Evolutionary conservation across 1,284 basidiomycete species (phyloP).

Genomic region (Ustilago xerochloae): DNA sequence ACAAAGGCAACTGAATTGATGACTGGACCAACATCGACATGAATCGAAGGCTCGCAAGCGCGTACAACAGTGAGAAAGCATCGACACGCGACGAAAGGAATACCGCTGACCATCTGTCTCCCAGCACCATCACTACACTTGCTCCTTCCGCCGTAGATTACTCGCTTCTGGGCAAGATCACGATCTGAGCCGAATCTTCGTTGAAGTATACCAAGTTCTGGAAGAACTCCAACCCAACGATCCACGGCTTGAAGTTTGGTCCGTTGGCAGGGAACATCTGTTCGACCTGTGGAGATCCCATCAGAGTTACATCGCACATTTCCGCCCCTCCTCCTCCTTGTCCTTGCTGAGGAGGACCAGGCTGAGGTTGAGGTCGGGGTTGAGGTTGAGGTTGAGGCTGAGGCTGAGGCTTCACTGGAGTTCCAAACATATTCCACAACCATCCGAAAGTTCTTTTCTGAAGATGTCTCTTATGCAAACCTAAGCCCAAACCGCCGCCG

Average conservation of each 20-base stretch:
- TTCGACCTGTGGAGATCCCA: conserved; percentile 32
- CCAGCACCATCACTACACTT: neutral
- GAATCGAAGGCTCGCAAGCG: too few relatives aligned
- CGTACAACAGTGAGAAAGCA: too few relatives aligned
- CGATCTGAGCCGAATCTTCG: conserved; percentile 16
- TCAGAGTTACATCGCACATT: conserved; percentile 12
- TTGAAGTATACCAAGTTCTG: conserved; percentile 38
- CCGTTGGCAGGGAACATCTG: conserved; percentile 25
- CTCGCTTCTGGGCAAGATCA: conserved; percentile 18
- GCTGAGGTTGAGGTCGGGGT: neutral
- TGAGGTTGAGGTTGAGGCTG: neutral
- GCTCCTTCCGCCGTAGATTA: neutral
- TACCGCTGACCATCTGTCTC: neutral
- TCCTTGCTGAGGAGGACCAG: neutral
- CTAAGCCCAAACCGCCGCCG: too few relatives aligned
- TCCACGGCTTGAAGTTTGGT: conserved; percentile 31
- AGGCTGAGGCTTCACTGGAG: too few relatives aligned
- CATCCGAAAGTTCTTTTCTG: too few relatives aligned
- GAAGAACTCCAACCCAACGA: conserved; percentile 37
- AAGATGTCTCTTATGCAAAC: too few relatives aligned
- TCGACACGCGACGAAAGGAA: too few relatives aligned
- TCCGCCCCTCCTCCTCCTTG: neutral
- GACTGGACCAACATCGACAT: too few relatives aligned
- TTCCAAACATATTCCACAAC: too few relatives aligned
- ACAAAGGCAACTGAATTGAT: too few relatives aligned